phyloP scores from a whole-genome alignment of 352 stramenopile species.

The Phytopythium ostracodes region DNA sequence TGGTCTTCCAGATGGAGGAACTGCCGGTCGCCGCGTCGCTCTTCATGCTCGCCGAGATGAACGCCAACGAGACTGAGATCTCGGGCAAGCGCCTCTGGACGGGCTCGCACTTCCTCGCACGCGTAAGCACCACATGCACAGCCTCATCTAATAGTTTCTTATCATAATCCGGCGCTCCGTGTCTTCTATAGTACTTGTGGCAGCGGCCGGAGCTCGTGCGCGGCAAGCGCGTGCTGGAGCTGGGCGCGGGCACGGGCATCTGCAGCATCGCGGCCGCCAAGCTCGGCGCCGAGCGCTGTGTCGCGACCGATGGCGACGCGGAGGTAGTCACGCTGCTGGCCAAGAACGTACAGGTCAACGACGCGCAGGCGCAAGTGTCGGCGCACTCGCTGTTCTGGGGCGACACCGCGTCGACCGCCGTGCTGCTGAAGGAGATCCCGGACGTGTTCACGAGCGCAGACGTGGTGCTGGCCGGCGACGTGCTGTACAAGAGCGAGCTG shows the following conservation, averaged over 20 bases:
- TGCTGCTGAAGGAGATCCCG: constrained; percentile 26
- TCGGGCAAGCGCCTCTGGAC: constrained; percentile 76
- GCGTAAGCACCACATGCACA: constrained; percentile 14
- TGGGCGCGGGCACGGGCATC: constrained; percentile 69
- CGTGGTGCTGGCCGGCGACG: constrained; percentile 65
- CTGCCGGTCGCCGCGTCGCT: constrained; percentile 46
- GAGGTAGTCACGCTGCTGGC: constrained; percentile 46
- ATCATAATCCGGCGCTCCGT: no score
- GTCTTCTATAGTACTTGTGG: constrained; percentile 33
- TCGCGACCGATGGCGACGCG: constrained; percentile 66
- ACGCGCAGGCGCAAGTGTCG: constrained; percentile 14
- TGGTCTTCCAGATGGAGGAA: constrained; percentile 60
- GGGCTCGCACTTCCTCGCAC: constrained; percentile 57
- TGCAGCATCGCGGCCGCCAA: constrained; percentile 64
- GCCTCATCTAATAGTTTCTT: background rate
- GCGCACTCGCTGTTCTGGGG: constrained; percentile 53
- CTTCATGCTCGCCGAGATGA: constrained; percentile 62
- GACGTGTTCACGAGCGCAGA: constrained; percentile 29
- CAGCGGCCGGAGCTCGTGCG: constrained; percentile 36
- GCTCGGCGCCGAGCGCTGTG: constrained; percentile 35
- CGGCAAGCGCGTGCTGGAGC: constrained; percentile 52
- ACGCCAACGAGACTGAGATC: constrained; percentile 63
- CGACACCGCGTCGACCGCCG: constrained; percentile 34
- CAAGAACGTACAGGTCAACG: constrained; percentile 50
- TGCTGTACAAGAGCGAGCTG: constrained; percentile 74